Base-by-base conservation (phyloP, 2,329 filamentous ascomycete genomes). In the Blastomyces silverae region DNA sequence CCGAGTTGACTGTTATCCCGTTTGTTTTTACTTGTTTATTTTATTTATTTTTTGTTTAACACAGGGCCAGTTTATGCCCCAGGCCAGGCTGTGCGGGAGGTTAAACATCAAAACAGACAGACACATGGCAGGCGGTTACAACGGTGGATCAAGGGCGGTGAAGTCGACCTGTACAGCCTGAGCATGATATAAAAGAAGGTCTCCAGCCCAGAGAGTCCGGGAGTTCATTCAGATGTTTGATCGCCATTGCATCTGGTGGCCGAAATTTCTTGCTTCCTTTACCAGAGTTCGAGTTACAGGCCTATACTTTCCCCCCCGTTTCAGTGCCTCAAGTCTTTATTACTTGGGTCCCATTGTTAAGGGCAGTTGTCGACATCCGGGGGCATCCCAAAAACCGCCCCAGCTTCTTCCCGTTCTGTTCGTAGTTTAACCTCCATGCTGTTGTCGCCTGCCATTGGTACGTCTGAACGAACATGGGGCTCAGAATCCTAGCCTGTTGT, bases 141-240 rank as follows among this genome's bases (percentile, higher is more conserved):
- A 28, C 2, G 58, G 39, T 25, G 39, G n/a, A 44, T 42, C 25
- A 11, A 4, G 28, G 58, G 39, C 17, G 13, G 17, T 48, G 25
- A 50, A 31, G 5, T 50, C 3, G 37, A 28, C 2, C 37, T 10
- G 2, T 50, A 2, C n/a, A 44, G 8, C 15, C n/a, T 15, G 56
- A 50, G 25, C 42, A 50, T 8, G 42, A 50, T 61, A 61, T 61
- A 61, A 37, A 57, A 50, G 57, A 48, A 31, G 25, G 5, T 22
- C 15, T 4, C 8, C 7, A 42, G 20, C 25, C 56, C n/a, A 44
- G 34, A 57, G 55, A 58, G n/a, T 7, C 20, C 3, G 56, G 39
- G n/a, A 42, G 25, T 61, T 25, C 42, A 50, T 61, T 25, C 42
- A 37, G 25, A 50, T 50, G 39, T 13, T 61, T 61, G 58, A 61